Evolutionary conservation across 169 alveolate genomes (phyloP), one percentile per base, ranked within the genome.

Genomic region (Cryptosporidium meleagridis): DNA sequence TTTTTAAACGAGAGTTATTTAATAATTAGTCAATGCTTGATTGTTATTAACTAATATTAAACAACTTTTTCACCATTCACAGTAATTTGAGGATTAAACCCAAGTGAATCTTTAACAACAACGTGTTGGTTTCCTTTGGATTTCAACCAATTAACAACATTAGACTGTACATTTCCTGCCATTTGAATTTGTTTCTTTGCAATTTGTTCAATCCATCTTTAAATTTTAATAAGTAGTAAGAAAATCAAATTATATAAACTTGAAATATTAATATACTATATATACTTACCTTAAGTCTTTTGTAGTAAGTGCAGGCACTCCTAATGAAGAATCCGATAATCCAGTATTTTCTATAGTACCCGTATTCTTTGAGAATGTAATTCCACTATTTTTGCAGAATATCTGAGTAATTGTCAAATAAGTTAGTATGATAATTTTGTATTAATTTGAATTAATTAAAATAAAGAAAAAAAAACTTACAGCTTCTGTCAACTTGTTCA

Each of bases 401-500:
- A 80, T 67, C 89, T 80, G 45, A 37, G 29, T 21, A n/a, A 14
- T n/a, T 16, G 37, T 18, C 0, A 35, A 26, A 3, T 26, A 33
- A 31, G 31, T 26, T 26, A 31, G 14, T n/a, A 12, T 6, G 41
- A 14, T 26, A 5, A 2, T 67, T 14, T 67, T 21, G 7, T 67
- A 37, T 26, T 7, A 41, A 6, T 8, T 31, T 23, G 23, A 67
- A 8, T 37, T 2, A 55, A 55, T 21, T 53, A 0, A 41, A n/a
- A 21, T 23, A n/a, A 37, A 37, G 0, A 37, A 37, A 37, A 35
- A n/a, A 23, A 35, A 75, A 80, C 89, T 80, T 80, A 80, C 89
- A 80, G 89, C 89, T 65, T 80, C 89, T 39, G 89, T 80, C 37
- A 80, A 29, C 44, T 80, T 80, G n/a, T 80, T 80, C 89, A 80